Percentiles rank a stretch among this genome's conserved stretches.
phyloP scores from a whole-genome alignment of 352 stramenopile species.

The Pythium vanterpoolii region DNA sequence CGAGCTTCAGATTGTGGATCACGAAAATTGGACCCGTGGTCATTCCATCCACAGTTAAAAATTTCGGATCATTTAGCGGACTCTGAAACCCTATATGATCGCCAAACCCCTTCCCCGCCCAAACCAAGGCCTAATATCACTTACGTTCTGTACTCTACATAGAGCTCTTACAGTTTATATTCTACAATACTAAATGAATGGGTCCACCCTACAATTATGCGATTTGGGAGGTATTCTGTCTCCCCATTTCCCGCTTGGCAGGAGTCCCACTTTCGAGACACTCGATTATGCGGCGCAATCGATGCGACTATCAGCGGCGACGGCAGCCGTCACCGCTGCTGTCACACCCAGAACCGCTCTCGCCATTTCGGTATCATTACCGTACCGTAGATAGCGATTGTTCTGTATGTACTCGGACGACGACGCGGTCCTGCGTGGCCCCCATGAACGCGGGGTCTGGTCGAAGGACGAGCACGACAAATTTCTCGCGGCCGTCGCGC shows the following conservation, averaged over 20 bases:
- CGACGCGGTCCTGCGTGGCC: not conserved
- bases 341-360: slow-evolving; percentile 3
- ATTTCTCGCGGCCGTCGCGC: slow-evolving; percentile 24
- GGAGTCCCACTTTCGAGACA: not conserved
- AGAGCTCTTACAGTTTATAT: too few relatives aligned
- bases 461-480: slow-evolving; percentile 25
- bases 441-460: slow-evolving; percentile 20
- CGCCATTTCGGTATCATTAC: not conserved
- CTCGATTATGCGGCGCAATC: slow-evolving; percentile 7
- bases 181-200: not conserved
- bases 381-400: slow-evolving; percentile 3
- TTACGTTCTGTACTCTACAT: too few relatives aligned
- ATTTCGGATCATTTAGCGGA: not conserved
- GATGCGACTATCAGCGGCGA: not conserved
- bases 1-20: slow-evolving; percentile 4
- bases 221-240: not conserved
- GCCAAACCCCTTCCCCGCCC: not conserved
- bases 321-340: slow-evolving; percentile 7
- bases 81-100: not conserved
- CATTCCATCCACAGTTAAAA: not conserved
- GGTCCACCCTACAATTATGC: not conserved
- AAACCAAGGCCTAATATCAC: too few relatives aligned
- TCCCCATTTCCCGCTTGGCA: not conserved
- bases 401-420: slow-evolving; percentile 7
- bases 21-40: slow-evolving; percentile 1